Evolutionary conservation across 2,329 filamentous ascomycete genomes (phyloP).

Genomic region (Cladosporium sp.): DNA sequence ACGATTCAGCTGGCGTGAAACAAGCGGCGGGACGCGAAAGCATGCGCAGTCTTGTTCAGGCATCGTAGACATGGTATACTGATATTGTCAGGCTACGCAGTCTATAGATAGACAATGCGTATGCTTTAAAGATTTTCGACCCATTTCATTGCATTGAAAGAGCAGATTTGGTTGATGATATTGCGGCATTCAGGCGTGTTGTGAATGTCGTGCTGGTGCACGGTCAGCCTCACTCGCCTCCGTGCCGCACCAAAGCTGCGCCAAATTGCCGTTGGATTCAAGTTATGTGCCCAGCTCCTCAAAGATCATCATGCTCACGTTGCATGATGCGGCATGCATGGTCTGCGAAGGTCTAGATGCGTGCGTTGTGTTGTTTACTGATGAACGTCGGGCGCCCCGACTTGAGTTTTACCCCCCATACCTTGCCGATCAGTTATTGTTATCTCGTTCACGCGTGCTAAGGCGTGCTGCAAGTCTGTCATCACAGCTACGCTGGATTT

Average conservation of each 20-base stretch:
- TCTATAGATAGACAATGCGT: background rate
- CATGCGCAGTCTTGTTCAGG: background rate
- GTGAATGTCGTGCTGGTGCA: background rate
- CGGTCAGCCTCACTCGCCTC: background rate
- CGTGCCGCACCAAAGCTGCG: background rate
- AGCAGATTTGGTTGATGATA: background rate
- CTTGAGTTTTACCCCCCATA: background rate
- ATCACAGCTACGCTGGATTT: no score
- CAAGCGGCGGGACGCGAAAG: background rate
- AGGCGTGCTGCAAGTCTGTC: background rate
- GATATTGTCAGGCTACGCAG: background rate
- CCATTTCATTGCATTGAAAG: background rate
- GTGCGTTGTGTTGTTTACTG: background rate
- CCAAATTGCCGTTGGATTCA: background rate
- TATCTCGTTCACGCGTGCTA: background rate
- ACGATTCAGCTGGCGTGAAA: slow-evolving; percentile 9
- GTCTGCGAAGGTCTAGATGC: background rate
- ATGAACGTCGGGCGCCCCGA: background rate
- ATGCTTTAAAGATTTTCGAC: background rate
- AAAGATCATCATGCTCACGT: background rate
- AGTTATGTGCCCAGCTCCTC: background rate
- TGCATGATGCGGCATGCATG: background rate
- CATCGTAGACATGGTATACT: background rate
- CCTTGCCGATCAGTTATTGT: background rate
- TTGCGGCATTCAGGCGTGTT: background rate